phyloP scores from a whole-genome alignment of 1,139 yeast genomes.

The Candida neerlandica region DNA sequence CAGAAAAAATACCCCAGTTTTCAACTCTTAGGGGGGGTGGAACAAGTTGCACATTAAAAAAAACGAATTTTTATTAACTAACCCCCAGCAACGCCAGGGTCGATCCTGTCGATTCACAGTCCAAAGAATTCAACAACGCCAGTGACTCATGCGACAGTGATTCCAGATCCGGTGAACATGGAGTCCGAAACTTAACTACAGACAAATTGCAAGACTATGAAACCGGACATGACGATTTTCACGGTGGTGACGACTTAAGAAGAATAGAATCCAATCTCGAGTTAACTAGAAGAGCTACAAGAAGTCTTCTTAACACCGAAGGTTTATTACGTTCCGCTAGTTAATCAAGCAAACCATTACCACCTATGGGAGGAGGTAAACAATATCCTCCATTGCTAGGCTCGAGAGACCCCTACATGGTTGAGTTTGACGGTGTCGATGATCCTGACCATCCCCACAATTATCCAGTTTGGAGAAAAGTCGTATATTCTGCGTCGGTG shows the following conservation, averaged over 20 bases:
- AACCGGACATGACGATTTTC: neutral
- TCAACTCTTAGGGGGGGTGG: too few species aligned
- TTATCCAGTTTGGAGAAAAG: slow-evolving; percentile 39
- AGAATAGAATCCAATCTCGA: slow-evolving; percentile 29
- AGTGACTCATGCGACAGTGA: neutral
- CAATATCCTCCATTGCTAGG: slow-evolving; percentile 41
- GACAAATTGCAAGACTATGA: neutral
- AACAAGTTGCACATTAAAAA: too few species aligned
- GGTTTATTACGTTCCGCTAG: slow-evolving; percentile 20
- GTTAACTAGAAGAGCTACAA: slow-evolving; percentile 35
- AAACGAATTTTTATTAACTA: too few species aligned
- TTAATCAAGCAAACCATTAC: slow-evolving; percentile 23
- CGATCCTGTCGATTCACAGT: neutral
- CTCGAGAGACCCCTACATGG: slow-evolving; percentile 36
- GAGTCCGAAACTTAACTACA: neutral
- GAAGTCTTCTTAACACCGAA: slow-evolving; percentile 21
- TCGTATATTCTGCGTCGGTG: slow-evolving; percentile 27
- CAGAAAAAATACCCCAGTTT: too few species aligned
- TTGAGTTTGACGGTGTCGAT: slow-evolving; percentile 50
- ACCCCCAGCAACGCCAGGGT: neutral
- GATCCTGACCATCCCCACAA: slow-evolving; percentile 55
- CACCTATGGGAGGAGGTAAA: slow-evolving; percentile 42
- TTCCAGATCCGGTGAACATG: neutral
- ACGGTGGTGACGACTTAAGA: slow-evolving; percentile 27
- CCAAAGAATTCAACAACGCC: neutral